Evolutionary conservation across 805 yeast genomes (phyloP).

Genomic region (Lipomyces chichibuensis): DNA sequence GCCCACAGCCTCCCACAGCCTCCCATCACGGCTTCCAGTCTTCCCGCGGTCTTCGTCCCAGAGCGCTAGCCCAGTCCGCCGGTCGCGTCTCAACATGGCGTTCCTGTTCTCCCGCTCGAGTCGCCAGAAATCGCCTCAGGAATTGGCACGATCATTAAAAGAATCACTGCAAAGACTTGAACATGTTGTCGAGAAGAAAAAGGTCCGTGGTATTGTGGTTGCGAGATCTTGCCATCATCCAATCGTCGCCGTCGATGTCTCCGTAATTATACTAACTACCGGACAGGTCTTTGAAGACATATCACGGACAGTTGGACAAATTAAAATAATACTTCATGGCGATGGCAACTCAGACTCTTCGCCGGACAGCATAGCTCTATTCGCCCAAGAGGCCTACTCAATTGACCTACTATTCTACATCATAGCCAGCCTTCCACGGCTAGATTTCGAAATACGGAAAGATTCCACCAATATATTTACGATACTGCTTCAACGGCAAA

Average conservation of each 20-base stretch:
- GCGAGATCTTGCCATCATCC: conserved; percentile 39
- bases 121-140: conserved; percentile 86
- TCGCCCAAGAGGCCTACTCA: conserved; percentile 78
- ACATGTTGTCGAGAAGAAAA: conserved; percentile 46
- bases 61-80: background rate
- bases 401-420: conserved; percentile 69
- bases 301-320: conserved; percentile 62
- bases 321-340: conserved; percentile 68
- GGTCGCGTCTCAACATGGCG: conserved; percentile 58
- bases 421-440: conserved; percentile 58
- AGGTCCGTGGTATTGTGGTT: conserved; percentile 39
- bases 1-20: background rate
- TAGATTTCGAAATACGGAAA: conserved; percentile 89
- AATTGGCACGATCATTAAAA: conserved; percentile 71
- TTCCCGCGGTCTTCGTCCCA: background rate
- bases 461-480: conserved; percentile 75
- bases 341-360: conserved; percentile 56
- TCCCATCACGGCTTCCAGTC: background rate
- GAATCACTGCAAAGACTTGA: conserved; percentile 59
- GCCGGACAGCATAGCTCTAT: conserved; percentile 73
- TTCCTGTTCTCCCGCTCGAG: conserved; percentile 75
- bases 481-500: conserved; percentile 75
- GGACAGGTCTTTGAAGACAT: conserved; percentile 72
- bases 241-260: background rate
- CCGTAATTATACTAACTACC: conserved; percentile 23